Base-by-base conservation (phyloP, 169 alveolate species). In the Cystoisospora suis region DNA sequence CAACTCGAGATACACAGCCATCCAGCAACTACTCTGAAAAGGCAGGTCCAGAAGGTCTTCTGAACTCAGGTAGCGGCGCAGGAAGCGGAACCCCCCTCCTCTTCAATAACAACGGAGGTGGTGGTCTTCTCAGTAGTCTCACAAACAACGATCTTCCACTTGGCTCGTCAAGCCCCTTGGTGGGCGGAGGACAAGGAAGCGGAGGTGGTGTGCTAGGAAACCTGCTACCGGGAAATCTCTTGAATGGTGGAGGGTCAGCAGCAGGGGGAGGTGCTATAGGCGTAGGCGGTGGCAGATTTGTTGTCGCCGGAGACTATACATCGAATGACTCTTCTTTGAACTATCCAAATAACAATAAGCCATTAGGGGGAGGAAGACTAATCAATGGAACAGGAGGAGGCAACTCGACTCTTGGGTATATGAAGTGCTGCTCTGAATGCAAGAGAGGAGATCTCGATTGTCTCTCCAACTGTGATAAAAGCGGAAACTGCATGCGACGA, bases 381-480 rank as follows among this genome's bases (percentile, higher is more conserved):
- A 32, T 65, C 40, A 44, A 44, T 5, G 34, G 7, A 36, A 65
- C n/a, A 32, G 77, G 77, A 65, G 34, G 34, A 7, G 20, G 61
- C 20, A 44, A 44, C 23, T 20, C 34, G 23, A 32, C 34, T n/a
- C 45, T 36, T 5, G 34, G 7, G 45, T 32, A 65, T 7, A 15
- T 32, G n/a, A 65, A 65, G n/a, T 65, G 77, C 77, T 65, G 77
- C 44, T 65, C 77, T 44, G 77, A 65, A 20, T 65, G 77, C 42
- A 15, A n/a, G 77, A 12, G n/a, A 23, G 77, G 77, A 2, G 77
- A 65, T 44, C 9, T 65, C 23, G 77, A 65, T 44, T 65, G 77
- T 20, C 77, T 65, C 42, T 36, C 77, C 42, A 44, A 65, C 77
- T 65, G 77, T 44, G 36, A 65, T 5, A 65, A n/a, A 65, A n/a